Percentiles rank a stretch among this genome's conserved stretches.
Evolutionary conservation across 345 rosid species (phyloP).

Genomic region (Dimocarpus longan): DNA sequence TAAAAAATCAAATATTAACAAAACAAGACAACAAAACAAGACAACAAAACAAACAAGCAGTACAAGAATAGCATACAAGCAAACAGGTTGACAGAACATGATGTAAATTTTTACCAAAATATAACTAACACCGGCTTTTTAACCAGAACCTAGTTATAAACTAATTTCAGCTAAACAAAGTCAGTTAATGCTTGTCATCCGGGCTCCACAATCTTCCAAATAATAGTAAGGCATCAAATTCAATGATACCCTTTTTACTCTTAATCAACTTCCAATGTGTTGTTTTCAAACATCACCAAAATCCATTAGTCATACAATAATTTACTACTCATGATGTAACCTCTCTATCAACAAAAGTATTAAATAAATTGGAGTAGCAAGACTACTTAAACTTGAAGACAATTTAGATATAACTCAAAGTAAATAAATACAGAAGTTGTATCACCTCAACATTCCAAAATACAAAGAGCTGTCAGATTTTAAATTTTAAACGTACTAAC

Average conservation of each 20-base stretch:
- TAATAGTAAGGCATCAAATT: neutral
- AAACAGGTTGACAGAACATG: neutral
- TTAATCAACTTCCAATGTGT: conserved; percentile 1
- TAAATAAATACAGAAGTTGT: conserved; percentile 19
- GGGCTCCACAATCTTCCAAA: neutral
- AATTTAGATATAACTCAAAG: conserved; percentile 14
- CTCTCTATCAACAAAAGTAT: conserved; percentile 3
- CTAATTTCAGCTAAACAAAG: neutral
- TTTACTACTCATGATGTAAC: neutral
- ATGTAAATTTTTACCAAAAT: neutral
- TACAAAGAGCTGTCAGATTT: neutral
- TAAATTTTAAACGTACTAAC: conserved; percentile 48
- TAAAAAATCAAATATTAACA: neutral
- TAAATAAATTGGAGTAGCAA: neutral
- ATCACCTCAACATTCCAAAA: conserved; percentile 15
- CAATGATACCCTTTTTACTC: conserved; percentile 7
- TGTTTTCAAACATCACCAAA: conserved; percentile 2
- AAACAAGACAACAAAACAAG: too few species aligned
- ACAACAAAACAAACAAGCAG: neutral
- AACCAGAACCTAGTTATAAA: neutral
- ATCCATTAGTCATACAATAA: conserved; percentile 1
- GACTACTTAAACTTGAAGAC: neutral
- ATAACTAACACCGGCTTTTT: neutral
- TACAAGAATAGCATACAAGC: neutral
- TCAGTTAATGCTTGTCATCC: neutral